Percentiles rank a stretch among this genome's conserved stretches.
phyloP scores from a whole-genome alignment of 495 filamentous ascomycete genomes.

The Saxophila tyrrhenica region DNA sequence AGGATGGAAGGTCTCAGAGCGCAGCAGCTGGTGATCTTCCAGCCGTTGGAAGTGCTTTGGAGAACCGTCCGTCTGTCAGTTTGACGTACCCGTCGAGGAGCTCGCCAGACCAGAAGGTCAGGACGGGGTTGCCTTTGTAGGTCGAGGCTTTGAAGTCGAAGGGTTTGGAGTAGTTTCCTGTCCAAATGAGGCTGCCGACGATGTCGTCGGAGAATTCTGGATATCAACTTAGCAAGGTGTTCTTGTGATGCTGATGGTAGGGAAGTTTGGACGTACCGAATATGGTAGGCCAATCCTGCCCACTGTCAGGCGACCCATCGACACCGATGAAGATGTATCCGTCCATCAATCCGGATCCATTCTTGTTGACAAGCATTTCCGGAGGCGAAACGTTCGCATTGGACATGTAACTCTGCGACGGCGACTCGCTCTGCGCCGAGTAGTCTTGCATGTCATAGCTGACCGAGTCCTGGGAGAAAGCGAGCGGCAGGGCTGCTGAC shows the following conservation, averaged over 20 bases:
- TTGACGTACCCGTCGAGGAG: background rate
- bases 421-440: background rate
- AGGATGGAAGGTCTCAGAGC: too few relatives aligned
- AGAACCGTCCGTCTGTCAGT: too few relatives aligned
- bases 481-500: background rate
- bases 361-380: background rate
- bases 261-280: background rate
- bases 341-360: background rate
- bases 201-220: slow-evolving; percentile 1
- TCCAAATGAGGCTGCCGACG: background rate
- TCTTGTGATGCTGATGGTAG: too few relatives aligned
- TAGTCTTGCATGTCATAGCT: background rate
- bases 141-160: background rate
- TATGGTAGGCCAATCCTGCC: background rate
- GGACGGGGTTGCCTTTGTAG: background rate
- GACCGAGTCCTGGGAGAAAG: background rate
- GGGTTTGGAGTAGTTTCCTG: background rate
- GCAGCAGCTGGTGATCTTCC: too few relatives aligned
- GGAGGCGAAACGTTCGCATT: background rate
- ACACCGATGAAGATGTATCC: slow-evolving; percentile 2
- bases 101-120: background rate
- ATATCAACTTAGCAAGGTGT: too few relatives aligned
- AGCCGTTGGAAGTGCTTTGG: too few relatives aligned
- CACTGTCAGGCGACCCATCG: background rate
- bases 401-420: background rate